A percentile compares a stretch with the other conserved stretches of the same genome.
Conservation (phyloP, 2,329 filamentous ascomycete genomes). For the Penicillium sp. region DNA sequence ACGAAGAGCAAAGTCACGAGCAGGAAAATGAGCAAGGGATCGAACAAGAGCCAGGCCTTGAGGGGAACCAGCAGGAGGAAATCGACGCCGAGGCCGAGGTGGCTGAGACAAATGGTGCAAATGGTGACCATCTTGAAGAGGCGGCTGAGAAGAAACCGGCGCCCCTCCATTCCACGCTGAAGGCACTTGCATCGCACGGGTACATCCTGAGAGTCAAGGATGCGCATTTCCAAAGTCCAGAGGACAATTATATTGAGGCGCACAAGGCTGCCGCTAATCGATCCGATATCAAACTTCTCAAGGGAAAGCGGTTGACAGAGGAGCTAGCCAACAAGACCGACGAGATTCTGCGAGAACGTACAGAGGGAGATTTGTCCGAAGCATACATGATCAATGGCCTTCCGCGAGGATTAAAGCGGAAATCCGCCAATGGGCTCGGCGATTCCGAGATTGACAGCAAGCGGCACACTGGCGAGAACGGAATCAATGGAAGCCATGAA, state of each 20-base stretch:
- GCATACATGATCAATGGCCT: constrained; percentile 28
- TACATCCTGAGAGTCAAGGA: constrained; percentile 38
- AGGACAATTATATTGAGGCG: constrained; percentile 36
- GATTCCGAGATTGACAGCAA: constrained; percentile 16
- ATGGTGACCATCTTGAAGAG: constrained; percentile 20
- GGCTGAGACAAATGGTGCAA: constrained; percentile 35
- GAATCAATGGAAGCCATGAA: constrained; percentile 24
- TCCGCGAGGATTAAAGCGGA: constrained; percentile 32
- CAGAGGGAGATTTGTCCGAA: constrained; percentile 31
- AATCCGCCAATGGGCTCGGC: constrained; percentile 14
- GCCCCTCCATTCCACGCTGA: constrained; percentile 34
- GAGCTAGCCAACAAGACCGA: constrained; percentile 26
- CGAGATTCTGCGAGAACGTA: constrained; percentile 29
- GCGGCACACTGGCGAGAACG: constrained; percentile 18
- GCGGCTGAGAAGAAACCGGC: constrained; percentile 13
- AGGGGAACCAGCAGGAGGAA: neutral
- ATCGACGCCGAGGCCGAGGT: constrained; percentile 28
- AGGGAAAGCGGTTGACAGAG: constrained; percentile 36
- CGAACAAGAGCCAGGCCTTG: neutral
- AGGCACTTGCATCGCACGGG: constrained; percentile 36
- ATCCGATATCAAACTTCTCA: constrained; percentile 29
- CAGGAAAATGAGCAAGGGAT: too few species aligned
- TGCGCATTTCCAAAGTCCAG: constrained; percentile 37
- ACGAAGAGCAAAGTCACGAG: neutral
- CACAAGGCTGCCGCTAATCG: constrained; percentile 27